phyloP scores from a whole-genome alignment of 2,329 filamentous ascomycete genomes.

The Akanthomyces uredinophilus region DNA sequence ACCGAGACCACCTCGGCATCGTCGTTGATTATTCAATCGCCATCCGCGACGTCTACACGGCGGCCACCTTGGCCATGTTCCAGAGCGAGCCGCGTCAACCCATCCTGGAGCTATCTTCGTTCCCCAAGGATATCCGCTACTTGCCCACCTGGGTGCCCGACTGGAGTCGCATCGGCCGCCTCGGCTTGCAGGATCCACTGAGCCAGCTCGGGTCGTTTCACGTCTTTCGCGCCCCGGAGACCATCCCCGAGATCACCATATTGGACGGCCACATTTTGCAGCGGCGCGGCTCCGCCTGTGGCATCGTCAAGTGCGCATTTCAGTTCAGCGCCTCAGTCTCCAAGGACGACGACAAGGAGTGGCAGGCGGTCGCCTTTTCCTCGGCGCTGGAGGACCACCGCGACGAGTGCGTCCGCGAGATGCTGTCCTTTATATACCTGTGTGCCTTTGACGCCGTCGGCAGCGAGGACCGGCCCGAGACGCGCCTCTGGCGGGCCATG shows the following conservation, averaged over 20 bases:
- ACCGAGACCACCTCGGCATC: neutral
- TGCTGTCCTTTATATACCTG: neutral
- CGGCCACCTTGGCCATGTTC: neutral
- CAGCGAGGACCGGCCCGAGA: neutral
- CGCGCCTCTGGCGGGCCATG: conserved; percentile 1
- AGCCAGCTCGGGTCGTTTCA: neutral
- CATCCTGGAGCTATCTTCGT: neutral
- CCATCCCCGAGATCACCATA: neutral
- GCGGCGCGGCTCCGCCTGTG: neutral
- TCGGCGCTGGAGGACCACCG: neutral
- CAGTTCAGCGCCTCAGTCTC: neutral
- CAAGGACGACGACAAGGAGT: neutral
- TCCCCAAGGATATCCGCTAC: neutral
- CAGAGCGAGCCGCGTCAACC: neutral
- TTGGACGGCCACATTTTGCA: neutral
- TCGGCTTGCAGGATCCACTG: neutral
- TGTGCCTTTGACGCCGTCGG: neutral
- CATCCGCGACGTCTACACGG: neutral
- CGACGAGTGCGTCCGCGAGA: neutral
- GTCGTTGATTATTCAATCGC: neutral
- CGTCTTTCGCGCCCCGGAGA: neutral
- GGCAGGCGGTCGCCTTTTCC: neutral
- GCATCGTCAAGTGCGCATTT: neutral
- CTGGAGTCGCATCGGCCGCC: conserved; percentile 3
- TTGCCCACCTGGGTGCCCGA: conserved; percentile 6